phyloP scores from a whole-genome alignment of 176 grass and related monocot species.

The Triticum timopheevii region DNA sequence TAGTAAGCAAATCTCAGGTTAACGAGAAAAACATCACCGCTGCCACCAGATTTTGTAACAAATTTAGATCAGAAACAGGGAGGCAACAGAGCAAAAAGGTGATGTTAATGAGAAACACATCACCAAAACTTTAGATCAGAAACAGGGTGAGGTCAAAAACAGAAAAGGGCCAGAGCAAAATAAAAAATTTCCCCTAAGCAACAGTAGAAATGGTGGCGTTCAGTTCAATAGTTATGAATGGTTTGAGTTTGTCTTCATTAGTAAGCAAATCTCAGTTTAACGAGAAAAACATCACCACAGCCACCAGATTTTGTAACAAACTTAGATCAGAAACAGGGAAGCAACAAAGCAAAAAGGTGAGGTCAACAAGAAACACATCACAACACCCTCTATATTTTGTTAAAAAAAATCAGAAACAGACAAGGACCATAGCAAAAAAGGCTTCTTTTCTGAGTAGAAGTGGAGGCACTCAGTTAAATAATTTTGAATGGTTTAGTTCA shows the following conservation, averaged over 20 bases:
- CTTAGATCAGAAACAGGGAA: background rate
- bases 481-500: constrained; percentile 36
- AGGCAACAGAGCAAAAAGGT: background rate
- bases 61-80: background rate
- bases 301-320: background rate
- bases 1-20: constrained; percentile 30
- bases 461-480: constrained; percentile 27
- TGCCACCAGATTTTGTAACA: background rate
- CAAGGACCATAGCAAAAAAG: background rate
- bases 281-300: constrained; percentile 27
- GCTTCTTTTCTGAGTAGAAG: background rate
- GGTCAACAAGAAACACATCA: constrained; percentile 45
- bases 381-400: background rate
- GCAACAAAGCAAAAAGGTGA: background rate
- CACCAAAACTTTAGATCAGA: background rate
- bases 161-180: background rate
- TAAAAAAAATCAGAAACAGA: background rate
- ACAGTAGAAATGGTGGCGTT: background rate
- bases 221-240: constrained; percentile 3
- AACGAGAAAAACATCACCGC: constrained; percentile 35
- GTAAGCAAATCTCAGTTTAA: constrained; percentile 32
- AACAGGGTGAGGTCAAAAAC: background rate
- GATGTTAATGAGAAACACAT: constrained; percentile 40
- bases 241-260: constrained; percentile 34
- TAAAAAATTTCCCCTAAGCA: background rate